A percentile compares a stretch with the other conserved stretches of the same genome.
Conservation (phyloP, 306 rosid species). For the Aeschynomene evenia region DNA sequence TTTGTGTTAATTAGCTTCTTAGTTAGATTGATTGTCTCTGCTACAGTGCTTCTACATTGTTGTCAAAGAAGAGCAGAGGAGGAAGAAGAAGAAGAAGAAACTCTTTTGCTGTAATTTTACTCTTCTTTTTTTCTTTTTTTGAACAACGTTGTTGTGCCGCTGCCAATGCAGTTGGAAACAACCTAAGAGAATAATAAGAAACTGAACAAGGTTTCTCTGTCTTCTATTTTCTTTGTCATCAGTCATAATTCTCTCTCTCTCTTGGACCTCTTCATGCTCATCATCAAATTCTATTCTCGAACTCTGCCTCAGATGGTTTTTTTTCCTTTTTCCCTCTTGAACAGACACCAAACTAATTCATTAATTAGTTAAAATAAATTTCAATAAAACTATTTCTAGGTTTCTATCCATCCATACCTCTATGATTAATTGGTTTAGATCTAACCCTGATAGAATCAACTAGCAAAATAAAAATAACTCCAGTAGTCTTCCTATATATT, state of each 20-base stretch:
- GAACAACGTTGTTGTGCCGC: constrained; percentile 24
- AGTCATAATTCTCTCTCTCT: neutral
- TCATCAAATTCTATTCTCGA: constrained; percentile 14
- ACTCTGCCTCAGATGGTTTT: neutral
- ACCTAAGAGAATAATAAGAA: constrained; percentile 38
- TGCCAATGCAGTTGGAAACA: constrained; percentile 66
- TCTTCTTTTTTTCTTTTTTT: neutral
- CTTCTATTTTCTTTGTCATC: constrained; percentile 28
- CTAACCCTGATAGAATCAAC: too few relatives aligned
- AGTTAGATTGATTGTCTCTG: too few relatives aligned
- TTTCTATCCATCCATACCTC: too few relatives aligned
- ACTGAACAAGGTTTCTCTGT: constrained; percentile 32
- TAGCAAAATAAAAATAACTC: too few relatives aligned
- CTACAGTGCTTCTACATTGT: constrained; percentile 31
- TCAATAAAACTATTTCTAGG: neutral
- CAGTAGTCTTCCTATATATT: too few relatives aligned
- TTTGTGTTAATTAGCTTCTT: neutral
- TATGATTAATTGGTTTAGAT: too few relatives aligned
- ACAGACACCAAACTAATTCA: neutral
- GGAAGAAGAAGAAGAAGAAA: constrained; percentile 9
- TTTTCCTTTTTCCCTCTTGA: neutral
- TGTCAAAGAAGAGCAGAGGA: constrained; percentile 22
- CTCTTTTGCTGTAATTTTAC: constrained; percentile 20
- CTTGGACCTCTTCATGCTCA: constrained; percentile 5
- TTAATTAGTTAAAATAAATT: neutral